Evolutionary conservation across 1,139 yeast genomes (phyloP).

Genomic region (Saccharomyces hybrid): DNA sequence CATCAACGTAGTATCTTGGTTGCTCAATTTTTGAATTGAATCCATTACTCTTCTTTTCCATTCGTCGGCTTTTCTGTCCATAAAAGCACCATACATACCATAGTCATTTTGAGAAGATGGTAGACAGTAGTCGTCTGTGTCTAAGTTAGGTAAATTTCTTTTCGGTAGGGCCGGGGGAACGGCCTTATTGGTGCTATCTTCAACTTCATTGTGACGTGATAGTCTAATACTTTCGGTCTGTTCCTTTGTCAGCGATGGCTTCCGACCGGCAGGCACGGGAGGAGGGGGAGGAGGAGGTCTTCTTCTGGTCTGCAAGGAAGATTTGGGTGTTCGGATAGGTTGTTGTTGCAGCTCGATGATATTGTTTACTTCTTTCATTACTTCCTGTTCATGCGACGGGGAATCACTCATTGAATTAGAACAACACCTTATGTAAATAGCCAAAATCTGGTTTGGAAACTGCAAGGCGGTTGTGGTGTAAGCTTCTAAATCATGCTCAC

Average conservation of each 20-base stretch:
- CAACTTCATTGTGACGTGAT: constrained; percentile 9
- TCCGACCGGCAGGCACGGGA: constrained; percentile 14
- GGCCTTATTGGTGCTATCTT: not conserved
- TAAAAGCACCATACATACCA: constrained; percentile 20
- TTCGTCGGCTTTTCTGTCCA: constrained; percentile 37
- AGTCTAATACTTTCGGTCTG: constrained; percentile 12
- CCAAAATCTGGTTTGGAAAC: constrained; percentile 57
- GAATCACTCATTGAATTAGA: constrained; percentile 55
- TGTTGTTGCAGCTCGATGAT: constrained; percentile 12
- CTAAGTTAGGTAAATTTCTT: constrained; percentile 10
- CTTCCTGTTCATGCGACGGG: constrained; percentile 35
- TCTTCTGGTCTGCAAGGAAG: not conserved
- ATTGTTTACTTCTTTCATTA: constrained; percentile 28
- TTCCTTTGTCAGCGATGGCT: constrained; percentile 10
- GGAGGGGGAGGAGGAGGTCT: constrained; percentile 10
- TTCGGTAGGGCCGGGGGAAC: constrained; percentile 26
- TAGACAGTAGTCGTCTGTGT: constrained; percentile 13
- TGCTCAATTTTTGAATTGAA: constrained; percentile 28
- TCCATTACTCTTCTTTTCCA: constrained; percentile 38
- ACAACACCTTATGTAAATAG: constrained; percentile 77
- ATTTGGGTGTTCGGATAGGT: not conserved
- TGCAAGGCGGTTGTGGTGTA: constrained; percentile 61
- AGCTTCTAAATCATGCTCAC: constrained; percentile 92
- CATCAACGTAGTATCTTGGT: constrained; percentile 16
- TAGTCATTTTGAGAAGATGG: constrained; percentile 25